Conservation (phyloP, 768 basidiomycete genomes). For the Boletus coccyginus region DNA sequence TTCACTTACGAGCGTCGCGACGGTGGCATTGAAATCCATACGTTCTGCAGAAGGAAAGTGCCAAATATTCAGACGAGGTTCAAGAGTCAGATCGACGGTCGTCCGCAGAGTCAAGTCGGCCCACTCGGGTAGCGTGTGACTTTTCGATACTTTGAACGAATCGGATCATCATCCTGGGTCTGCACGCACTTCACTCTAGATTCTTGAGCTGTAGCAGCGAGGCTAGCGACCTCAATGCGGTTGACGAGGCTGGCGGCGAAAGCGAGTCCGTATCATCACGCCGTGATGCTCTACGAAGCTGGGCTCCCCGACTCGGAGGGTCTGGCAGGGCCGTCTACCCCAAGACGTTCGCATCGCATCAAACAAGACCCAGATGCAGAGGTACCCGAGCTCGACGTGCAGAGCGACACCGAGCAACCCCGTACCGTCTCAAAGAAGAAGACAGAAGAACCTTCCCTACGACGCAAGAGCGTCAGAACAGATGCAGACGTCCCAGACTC, state of each 20-base stretch:
- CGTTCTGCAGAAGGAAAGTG: no score
- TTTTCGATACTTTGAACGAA: no score
- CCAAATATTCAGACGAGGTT: no score
- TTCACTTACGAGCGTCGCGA: no score
- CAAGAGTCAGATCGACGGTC: no score
- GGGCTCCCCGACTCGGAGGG: neutral
- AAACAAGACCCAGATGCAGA: constrained; percentile 23
- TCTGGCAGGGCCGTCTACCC: constrained; percentile 15
- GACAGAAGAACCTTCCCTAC: neutral
- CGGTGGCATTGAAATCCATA: no score
- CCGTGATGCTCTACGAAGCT: constrained; percentile 41
- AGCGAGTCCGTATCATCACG: constrained; percentile 43
- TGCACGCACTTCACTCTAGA: no score
- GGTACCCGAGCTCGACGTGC: neutral
- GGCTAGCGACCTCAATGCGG: constrained; percentile 29
- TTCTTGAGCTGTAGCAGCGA: constrained; percentile 4
- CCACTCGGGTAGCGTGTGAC: no score
- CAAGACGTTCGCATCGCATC: constrained; percentile 27
- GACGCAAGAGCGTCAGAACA: neutral
- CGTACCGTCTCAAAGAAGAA: neutral
- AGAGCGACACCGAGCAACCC: neutral
- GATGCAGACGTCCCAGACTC: neutral
- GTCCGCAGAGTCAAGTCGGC: no score
- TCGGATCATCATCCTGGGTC: no score
- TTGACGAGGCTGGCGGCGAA: constrained; percentile 36